A percentile compares a stretch with the other conserved stretches of the same genome.
These are phyloP conservation scores for Pontederia paniculata DNA, from an alignment of 176 grass and related monocot species.

Conservation along the genomic window DNA sequence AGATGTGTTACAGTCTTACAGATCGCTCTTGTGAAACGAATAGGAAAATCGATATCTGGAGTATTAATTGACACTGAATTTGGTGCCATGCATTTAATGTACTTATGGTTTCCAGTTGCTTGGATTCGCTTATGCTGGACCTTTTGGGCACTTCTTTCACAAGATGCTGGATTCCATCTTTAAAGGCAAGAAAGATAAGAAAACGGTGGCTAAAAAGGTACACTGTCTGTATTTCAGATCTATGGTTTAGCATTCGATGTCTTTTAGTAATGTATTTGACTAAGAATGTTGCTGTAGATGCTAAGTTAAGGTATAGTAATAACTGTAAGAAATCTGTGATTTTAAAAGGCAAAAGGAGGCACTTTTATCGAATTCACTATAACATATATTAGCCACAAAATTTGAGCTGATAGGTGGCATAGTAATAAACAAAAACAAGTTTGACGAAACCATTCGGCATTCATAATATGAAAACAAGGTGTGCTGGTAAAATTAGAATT, in stretches of 20 bases:
- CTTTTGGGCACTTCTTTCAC: conserved; percentile 78
- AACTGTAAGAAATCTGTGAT: too few species aligned
- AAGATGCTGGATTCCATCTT: conserved; percentile 84
- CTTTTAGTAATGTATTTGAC: conserved; percentile 3
- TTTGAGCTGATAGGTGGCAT: too few species aligned
- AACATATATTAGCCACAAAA: too few species aligned
- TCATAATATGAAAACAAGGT: too few species aligned
- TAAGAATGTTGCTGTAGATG: background rate
- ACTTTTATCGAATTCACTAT: too few species aligned
- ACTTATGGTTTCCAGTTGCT: conserved; percentile 38
- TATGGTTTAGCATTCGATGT: background rate
- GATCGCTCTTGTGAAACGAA: background rate
- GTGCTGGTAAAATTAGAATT: too few species aligned
- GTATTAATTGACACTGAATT: background rate
- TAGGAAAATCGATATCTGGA: background rate
- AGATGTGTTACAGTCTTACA: too few species aligned
- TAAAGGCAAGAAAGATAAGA: conserved; percentile 77
- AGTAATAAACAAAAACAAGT: too few species aligned
- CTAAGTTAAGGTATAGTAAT: too few species aligned
- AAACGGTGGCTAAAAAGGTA: conserved; percentile 80
- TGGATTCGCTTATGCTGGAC: conserved; percentile 68
- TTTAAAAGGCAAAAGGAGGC: too few species aligned
- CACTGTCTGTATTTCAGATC: conserved; percentile 14
- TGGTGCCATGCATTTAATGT: background rate
- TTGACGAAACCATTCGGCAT: too few species aligned